Base-by-base conservation (phyloP, 768 basidiomycete genomes). In the Tricholoma furcatifolium region DNA sequence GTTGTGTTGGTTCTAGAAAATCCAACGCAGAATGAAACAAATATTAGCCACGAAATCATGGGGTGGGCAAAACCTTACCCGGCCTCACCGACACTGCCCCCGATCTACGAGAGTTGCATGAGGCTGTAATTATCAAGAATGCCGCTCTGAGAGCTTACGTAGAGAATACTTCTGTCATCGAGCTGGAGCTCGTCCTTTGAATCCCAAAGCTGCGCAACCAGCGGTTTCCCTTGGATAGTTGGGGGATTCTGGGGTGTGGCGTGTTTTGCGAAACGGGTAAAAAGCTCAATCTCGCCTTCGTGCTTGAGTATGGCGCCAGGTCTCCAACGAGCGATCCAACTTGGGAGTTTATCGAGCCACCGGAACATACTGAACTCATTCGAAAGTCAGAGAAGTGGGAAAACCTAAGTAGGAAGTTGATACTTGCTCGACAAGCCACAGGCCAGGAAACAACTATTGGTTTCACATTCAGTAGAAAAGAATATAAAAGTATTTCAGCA, bases 361-460 rank as follows among this genome's bases (percentile, higher is more conserved):
- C 3, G 17, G 17, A 50, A 50, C 36, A 50, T 50, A 18, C 44
- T 45, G 23, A 27, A 27, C 4, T 27, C 3, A 27, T 7, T 7
- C n/a, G n/a, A n/a, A 27, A 27, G 27, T 27, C 30, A 31, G 17
- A 2, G 27, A 17, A 8, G 14, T 8, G 23, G 6, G n/a, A 32
- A 17, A 45, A 23, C 10, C 44, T 8, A 7, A 20, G 27, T 3
- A 5, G 6, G n/a, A 42, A 42, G 10, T 17, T 17, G 20, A 18
- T 42, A 45, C 47, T 36, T 38, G 38, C 47, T 51, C 50, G 12
- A 51, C 50, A 20, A 51, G 50, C 50, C 50, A 51, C 11, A 34
- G 34, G 10, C 50, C 50, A 18, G 50, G 50, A 15, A 51, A 51
- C 14, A 51, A 42, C 50, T 51, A 30, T 3, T n/a, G n/a, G 30